A percentile compares a stretch with the other conserved stretches of the same genome.
Conservation (phyloP, 768 basidiomycete genomes). For the Pleurotus ostreatus region DNA sequence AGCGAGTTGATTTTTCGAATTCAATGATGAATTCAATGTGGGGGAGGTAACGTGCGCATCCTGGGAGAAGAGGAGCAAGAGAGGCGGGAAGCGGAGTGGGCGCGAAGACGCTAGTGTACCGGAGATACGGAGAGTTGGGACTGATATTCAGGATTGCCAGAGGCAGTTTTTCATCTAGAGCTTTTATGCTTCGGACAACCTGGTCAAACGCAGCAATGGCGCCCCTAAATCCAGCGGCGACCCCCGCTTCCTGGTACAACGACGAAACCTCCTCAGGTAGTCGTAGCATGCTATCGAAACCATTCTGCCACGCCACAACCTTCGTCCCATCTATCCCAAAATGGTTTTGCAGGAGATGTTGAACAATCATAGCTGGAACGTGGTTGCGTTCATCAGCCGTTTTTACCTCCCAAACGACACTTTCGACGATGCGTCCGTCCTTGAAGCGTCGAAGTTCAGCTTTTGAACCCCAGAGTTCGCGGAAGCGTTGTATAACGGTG, state of each 20-base stretch:
- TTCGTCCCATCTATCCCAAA: conserved; percentile 57
- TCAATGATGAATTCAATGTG: conserved; percentile 76
- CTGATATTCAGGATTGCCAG: conserved; percentile 74
- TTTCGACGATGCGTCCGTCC: conserved; percentile 88
- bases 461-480: conserved; percentile 87
- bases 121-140: conserved; percentile 66
- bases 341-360: conserved; percentile 71
- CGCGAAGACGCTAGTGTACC: conserved; percentile 82
- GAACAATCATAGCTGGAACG: conserved; percentile 72
- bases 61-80: conserved; percentile 46
- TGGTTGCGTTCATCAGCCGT: conserved; percentile 75
- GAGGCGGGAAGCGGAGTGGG: conserved; percentile 67
- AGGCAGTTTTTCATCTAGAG: conserved; percentile 68
- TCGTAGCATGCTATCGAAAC: conserved; percentile 54
- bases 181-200: conserved; percentile 72
- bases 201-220: conserved; percentile 77
- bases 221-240: conserved; percentile 60
- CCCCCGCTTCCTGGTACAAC: conserved; percentile 35
- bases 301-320: conserved; percentile 54
- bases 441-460: conserved; percentile 94
- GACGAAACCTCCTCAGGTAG: conserved; percentile 53
- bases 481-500: conserved; percentile 55
- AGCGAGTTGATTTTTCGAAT: conserved; percentile 88
- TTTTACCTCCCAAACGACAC: conserved; percentile 93
- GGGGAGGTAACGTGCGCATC: conserved; percentile 61